A percentile compares a stretch with the other conserved stretches of the same genome.
These are phyloP conservation scores for Rhinocladiella mackenziei DNA, from an alignment of 2,329 filamentous ascomycete genomes.

Conservation along the genomic window DNA sequence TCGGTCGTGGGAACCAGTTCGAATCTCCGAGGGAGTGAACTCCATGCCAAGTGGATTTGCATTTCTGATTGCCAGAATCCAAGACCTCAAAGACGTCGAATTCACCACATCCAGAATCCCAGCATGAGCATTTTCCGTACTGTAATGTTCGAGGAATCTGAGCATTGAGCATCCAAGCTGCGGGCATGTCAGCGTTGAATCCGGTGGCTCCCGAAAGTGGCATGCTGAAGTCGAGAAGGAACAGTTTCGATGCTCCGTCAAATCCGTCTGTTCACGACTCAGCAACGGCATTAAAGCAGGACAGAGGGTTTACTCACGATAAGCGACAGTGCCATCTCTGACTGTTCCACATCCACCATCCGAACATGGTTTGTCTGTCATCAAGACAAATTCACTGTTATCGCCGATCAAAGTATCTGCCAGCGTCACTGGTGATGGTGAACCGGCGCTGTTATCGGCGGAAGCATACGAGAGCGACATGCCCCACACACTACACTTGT, in stretches of 20 bases:
- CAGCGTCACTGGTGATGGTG: slow-evolving; percentile 48
- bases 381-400: slow-evolving; percentile 49
- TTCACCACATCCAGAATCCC: slow-evolving; percentile 67
- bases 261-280: slow-evolving; percentile 56
- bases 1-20: slow-evolving; percentile 68
- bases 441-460: slow-evolving; percentile 45
- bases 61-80: slow-evolving; percentile 58
- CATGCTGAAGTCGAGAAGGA: slow-evolving; percentile 72
- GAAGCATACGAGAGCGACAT: slow-evolving; percentile 56
- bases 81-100: slow-evolving; percentile 73
- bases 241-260: slow-evolving; percentile 64
- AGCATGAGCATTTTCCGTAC: slow-evolving; percentile 70
- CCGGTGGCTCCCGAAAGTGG: slow-evolving; percentile 52
- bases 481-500: slow-evolving; percentile 43
- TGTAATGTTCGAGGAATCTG: slow-evolving; percentile 67
- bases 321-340: slow-evolving; percentile 48
- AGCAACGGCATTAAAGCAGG: slow-evolving; percentile 13
- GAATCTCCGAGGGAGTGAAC: slow-evolving; percentile 59
- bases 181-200: slow-evolving; percentile 65
- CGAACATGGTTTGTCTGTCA: slow-evolving; percentile 48
- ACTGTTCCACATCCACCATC: slow-evolving; percentile 46
- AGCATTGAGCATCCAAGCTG: slow-evolving; percentile 72
- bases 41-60: slow-evolving; percentile 67
- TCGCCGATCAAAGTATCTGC: slow-evolving; percentile 49
- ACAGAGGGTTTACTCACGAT: slow-evolving; percentile 38